A percentile compares a stretch with the other conserved stretches of the same genome.
Conservation (phyloP, 2,329 filamentous ascomycete species). For the Cercospora janseana region DNA sequence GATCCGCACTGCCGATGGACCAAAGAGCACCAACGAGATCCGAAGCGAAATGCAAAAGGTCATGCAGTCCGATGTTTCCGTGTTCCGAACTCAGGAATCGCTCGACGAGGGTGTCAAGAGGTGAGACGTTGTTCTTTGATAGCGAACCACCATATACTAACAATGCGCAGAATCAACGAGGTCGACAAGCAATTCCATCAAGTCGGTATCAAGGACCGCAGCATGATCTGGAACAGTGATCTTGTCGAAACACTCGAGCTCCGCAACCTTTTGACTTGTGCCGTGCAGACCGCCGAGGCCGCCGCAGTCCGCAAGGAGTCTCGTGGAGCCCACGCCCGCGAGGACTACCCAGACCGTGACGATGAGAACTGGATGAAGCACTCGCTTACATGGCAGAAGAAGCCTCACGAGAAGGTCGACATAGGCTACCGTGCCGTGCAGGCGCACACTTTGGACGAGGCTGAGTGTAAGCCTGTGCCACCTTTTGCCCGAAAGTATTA, state of each 20-base stretch:
- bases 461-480: conserved; percentile 92
- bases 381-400: conserved; percentile 92
- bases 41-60: conserved; percentile 93
- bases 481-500: conserved; percentile 95
- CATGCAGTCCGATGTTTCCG: conserved; percentile 95
- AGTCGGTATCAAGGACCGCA: conserved; percentile 94
- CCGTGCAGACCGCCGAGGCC: conserved; percentile 84
- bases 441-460: conserved; percentile 81
- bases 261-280: conserved; percentile 93
- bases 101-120: conserved; percentile 89
- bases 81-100: conserved; percentile 92
- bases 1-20: conserved; percentile 77
- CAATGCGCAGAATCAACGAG: conserved; percentile 60
- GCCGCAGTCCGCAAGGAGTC: conserved; percentile 96
- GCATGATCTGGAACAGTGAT: conserved; percentile 99
- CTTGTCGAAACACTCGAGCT: conserved; percentile 94
- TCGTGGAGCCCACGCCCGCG: conserved; percentile 91
- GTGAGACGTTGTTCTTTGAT: conserved; percentile 24
- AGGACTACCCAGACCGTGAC: conserved; percentile 94
- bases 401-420: conserved; percentile 82
- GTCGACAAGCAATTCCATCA: conserved; percentile 78
- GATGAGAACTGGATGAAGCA: conserved; percentile 99
- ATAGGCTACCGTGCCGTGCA: conserved; percentile 83
- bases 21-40: conserved; percentile 85
- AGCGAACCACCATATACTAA: conserved; percentile 19